A percentile compares a stretch with the other conserved stretches of the same genome.
phyloP scores from a whole-genome alignment of 2,329 filamentous ascomycete genomes.

The Trichophyton schoenleinii region DNA sequence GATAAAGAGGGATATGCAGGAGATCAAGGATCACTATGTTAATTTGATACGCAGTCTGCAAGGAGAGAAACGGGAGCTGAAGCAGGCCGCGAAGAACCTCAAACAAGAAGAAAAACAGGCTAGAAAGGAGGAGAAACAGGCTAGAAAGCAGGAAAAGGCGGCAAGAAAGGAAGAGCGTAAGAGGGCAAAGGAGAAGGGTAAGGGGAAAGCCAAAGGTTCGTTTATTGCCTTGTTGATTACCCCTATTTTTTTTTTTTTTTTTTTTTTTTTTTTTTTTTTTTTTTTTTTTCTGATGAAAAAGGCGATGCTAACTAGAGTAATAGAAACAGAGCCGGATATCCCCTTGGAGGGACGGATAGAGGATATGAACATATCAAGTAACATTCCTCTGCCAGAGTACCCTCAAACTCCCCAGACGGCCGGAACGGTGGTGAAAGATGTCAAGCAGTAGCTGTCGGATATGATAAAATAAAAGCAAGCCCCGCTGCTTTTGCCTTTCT shows the following conservation, averaged over 20 bases:
- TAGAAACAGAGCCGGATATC: neutral
- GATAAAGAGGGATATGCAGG: conserved; percentile 24
- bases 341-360: neutral
- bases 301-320: neutral
- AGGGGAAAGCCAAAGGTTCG: conserved; percentile 2
- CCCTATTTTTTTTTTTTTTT: neutral
- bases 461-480: neutral
- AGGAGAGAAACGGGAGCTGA: conserved; percentile 16
- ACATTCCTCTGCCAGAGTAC: neutral
- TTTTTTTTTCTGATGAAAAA: neutral
- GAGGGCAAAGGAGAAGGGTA: conserved; percentile 7
- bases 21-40: conserved; percentile 27
- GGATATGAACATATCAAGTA: neutral
- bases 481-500: neutral
- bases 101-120: conserved; percentile 13
- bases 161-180: conserved; percentile 5
- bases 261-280: neutral
- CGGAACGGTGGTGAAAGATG: neutral
- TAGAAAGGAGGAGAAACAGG: conserved; percentile 9
- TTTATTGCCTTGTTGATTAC: neutral
- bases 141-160: conserved; percentile 7
- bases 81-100: conserved; percentile 11
- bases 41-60: conserved; percentile 23
- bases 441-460: neutral
- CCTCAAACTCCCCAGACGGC: neutral